Evolutionary conservation across 768 basidiomycete genomes (phyloP).

Genomic region (Phlebiopsis flavidoalba): DNA sequence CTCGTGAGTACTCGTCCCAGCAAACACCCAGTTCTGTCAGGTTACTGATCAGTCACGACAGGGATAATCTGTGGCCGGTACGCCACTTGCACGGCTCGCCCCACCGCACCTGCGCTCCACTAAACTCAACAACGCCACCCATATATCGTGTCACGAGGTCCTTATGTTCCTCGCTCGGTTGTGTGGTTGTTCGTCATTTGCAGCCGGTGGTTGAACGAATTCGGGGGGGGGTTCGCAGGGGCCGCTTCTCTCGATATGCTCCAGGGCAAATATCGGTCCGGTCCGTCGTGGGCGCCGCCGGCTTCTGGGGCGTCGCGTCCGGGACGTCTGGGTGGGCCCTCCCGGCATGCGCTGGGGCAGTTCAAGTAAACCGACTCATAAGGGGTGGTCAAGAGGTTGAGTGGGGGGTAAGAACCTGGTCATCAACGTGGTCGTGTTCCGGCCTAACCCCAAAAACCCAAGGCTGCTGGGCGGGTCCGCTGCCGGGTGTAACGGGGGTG

Average conservation of each 20-base stretch:
- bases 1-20: conserved; percentile 41
- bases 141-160: conserved; percentile 58
- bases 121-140: neutral
- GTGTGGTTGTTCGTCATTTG: conserved; percentile 59
- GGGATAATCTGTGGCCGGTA: conserved; percentile 75
- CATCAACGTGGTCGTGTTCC: too few species aligned
- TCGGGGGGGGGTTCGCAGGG: conserved; percentile 66
- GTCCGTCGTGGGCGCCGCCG: conserved; percentile 66
- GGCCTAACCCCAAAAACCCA: too few species aligned
- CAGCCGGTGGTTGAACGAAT: conserved; percentile 57
- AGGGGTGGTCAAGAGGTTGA: too few species aligned
- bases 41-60: conserved; percentile 20
- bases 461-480: conserved; percentile 62
- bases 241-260: conserved; percentile 58
- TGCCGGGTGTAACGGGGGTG: too few species aligned
- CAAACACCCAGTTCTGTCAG: neutral
- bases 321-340: too few species aligned
- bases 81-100: neutral
- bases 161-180: conserved; percentile 63
- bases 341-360: neutral
- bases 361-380: too few species aligned
- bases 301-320: conserved; percentile 57
- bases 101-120: neutral
- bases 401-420: too few species aligned
- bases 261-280: conserved; percentile 71